Evolutionary conservation across 75 land plant species (phyloP).

Genomic region (Pinus albicaulis): DNA sequence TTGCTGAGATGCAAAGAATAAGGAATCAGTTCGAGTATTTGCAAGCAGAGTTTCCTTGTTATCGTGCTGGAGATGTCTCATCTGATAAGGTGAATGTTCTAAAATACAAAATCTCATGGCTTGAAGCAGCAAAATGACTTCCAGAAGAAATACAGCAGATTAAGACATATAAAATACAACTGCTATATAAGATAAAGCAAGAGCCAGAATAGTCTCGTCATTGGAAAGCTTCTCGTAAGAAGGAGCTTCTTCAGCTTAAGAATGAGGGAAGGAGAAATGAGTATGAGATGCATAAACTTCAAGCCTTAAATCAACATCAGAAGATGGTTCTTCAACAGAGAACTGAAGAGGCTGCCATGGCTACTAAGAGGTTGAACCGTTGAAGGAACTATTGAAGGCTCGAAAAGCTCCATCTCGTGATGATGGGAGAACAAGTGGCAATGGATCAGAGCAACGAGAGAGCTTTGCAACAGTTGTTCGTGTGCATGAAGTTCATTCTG

Average conservation of each 20-base stretch:
- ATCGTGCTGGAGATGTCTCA: no score
- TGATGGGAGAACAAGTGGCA: background rate
- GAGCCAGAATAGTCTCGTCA: slow-evolving; percentile 96
- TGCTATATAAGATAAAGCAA: slow-evolving; percentile 96
- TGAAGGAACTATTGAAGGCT: slow-evolving; percentile 84
- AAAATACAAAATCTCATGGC: no score
- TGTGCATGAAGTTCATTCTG: slow-evolving; percentile 93
- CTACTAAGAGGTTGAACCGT: slow-evolving; percentile 81
- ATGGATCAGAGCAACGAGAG: slow-evolving; percentile 55
- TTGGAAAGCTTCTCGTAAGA: slow-evolving; percentile 91
- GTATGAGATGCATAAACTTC: slow-evolving; percentile 98
- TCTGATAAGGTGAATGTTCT: no score
- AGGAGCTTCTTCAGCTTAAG: slow-evolving; percentile 96
- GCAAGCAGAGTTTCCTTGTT: no score
- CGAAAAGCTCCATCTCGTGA: slow-evolving; percentile 60
- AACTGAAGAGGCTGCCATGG: slow-evolving; percentile 92
- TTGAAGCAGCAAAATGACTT: slow-evolving; percentile 81
- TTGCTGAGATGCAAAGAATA: no score
- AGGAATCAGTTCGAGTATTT: no score
- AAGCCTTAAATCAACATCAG: slow-evolving; percentile 87
- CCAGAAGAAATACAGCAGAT: slow-evolving; percentile 95
- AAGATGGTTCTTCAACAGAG: slow-evolving; percentile 97
- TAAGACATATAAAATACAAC: slow-evolving; percentile 87
- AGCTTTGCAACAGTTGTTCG: slow-evolving; percentile 46
- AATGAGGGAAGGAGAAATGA: slow-evolving; percentile 96